A percentile compares a stretch with the other conserved stretches of the same genome.
Conservation (phyloP, 768 basidiomycete genomes). For the Termitomyces sp. region DNA sequence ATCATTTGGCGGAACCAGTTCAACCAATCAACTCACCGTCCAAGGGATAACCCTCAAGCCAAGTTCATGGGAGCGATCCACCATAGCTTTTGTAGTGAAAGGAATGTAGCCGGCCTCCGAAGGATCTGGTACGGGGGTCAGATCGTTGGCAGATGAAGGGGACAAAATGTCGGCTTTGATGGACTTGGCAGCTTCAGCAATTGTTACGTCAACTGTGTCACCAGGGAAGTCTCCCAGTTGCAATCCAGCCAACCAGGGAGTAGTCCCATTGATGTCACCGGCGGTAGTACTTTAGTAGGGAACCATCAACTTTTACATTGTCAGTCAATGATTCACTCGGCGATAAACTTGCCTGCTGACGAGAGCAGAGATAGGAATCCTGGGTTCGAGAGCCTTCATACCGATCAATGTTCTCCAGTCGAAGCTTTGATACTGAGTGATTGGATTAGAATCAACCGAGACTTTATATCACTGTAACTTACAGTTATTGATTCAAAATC, state of each 20-base stretch:
- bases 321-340: neutral
- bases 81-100: conserved; percentile 69
- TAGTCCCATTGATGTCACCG: conserved; percentile 39
- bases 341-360: conserved; percentile 49
- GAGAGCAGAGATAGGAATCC: conserved; percentile 59
- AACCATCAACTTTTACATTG: too few species aligned
- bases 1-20: neutral
- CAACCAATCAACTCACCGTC: conserved; percentile 50
- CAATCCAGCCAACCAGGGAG: conserved; percentile 70
- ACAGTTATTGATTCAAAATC: conserved; percentile 58
- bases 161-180: conserved; percentile 68
- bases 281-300: conserved; percentile 38
- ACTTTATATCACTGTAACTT: conserved; percentile 15
- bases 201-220: conserved; percentile 47
- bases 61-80: conserved; percentile 59
- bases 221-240: conserved; percentile 63
- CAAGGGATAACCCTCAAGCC: conserved; percentile 68
- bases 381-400: conserved; percentile 65
- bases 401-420: conserved; percentile 74
- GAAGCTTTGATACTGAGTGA: conserved; percentile 69
- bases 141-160: conserved; percentile 43
- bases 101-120: conserved; percentile 39
- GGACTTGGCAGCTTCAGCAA: conserved; percentile 67
- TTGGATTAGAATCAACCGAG: neutral
- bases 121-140: conserved; percentile 40